phyloP scores from a whole-genome alignment of 2,329 filamentous ascomycete genomes.

The Fusarium nodosum region DNA sequence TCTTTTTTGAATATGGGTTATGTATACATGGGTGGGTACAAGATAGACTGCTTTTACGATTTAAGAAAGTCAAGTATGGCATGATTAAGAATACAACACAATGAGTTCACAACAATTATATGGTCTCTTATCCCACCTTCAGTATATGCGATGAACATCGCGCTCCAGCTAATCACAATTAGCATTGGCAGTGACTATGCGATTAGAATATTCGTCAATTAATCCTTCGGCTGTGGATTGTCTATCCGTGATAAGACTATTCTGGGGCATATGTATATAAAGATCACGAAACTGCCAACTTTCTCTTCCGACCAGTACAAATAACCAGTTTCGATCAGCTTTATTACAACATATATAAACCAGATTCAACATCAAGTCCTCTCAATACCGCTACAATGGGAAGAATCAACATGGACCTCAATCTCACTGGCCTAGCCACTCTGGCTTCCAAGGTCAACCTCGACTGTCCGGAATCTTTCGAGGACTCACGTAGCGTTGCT shows the following conservation, averaged over 20 bases:
- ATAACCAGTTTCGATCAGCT: not conserved
- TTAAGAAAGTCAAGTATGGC: conserved; percentile 18
- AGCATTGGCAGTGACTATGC: not conserved
- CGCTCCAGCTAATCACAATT: not conserved
- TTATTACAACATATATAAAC: not conserved
- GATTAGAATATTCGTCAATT: not conserved
- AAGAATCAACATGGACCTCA: not conserved
- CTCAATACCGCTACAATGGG: conserved; percentile 13
- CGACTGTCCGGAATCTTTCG: not conserved
- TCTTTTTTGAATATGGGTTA: conserved; percentile 6
- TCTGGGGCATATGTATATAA: conserved; percentile 5
- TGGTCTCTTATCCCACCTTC: not conserved
- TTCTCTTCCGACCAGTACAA: not conserved
- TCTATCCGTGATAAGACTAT: conserved; percentile 4
- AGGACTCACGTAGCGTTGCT: not conserved
- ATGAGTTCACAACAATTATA: not conserved
- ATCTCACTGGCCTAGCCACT: conserved; percentile 1
- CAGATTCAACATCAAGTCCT: not conserved
- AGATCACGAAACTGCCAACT: not conserved
- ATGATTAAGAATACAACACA: conserved; percentile 29
- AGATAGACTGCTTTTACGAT: conserved; percentile 34
- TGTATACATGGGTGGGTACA: conserved; percentile 15
- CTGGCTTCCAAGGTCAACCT: conserved; percentile 5
- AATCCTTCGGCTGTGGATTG: not conserved
- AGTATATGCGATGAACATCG: not conserved